Conservation (phyloP, 768 basidiomycete genomes). For the Panaeolus cyanescens region DNA sequence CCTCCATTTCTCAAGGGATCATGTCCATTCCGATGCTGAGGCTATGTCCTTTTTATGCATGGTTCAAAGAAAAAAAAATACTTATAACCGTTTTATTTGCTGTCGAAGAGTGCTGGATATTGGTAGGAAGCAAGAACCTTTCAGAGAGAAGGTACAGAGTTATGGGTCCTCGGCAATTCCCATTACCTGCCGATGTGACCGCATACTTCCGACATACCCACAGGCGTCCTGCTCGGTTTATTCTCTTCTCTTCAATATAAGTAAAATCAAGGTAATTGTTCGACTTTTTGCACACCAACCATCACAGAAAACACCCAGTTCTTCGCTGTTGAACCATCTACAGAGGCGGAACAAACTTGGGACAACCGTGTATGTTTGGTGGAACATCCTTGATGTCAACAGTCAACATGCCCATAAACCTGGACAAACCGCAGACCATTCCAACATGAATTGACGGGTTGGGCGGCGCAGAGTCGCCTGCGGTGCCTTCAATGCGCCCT, state of each 20-base stretch:
- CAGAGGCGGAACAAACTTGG: not conserved
- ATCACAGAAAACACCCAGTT: not conserved
- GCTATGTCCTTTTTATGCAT: not conserved
- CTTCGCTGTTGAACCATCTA: not conserved
- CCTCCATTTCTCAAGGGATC: not conserved
- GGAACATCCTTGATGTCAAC: not conserved
- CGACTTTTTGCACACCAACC: not conserved
- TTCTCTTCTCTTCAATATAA: no score
- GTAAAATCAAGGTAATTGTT: not conserved
- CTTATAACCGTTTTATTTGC: no score
- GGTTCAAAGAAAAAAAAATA: not conserved
- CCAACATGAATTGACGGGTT: not conserved
- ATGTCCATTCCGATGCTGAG: not conserved
- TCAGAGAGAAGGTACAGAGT: no score
- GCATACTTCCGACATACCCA: no score
- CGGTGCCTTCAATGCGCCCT: not conserved
- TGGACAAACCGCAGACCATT: not conserved
- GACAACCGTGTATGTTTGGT: not conserved
- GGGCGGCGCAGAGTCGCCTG: not conserved
- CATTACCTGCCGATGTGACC: no score
- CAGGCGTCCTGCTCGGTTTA: no score
- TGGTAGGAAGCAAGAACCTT: no score
- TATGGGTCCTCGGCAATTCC: no score
- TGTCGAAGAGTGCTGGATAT: no score
- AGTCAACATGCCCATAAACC: not conserved